These are phyloP conservation scores for Vitis cinerea DNA, from an alignment of 164 flowering plant species.

Conservation along the genomic window DNA sequence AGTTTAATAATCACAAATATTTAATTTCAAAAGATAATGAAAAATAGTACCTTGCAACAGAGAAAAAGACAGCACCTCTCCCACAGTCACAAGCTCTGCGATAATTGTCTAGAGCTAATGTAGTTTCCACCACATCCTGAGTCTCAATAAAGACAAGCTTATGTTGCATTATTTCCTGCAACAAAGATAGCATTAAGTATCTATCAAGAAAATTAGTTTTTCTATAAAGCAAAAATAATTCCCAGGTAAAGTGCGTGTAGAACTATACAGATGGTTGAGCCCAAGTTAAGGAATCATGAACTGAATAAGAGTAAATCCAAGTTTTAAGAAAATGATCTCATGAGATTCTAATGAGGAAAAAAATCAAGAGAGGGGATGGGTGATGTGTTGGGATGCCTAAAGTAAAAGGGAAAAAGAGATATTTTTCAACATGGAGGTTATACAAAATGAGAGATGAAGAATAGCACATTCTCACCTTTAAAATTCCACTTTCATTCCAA, in stretches of 20 bases:
- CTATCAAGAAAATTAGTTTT: not conserved
- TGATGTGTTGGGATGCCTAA: no score
- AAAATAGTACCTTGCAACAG: slow-evolving; percentile 86
- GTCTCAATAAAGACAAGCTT: slow-evolving; percentile 99
- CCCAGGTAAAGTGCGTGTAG: no score
- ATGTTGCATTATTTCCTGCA: slow-evolving; percentile 96
- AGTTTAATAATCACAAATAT: not conserved
- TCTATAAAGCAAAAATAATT: not conserved
- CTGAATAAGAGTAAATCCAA: no score
- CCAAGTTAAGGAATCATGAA: no score
- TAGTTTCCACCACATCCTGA: slow-evolving; percentile 98
- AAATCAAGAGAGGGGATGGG: no score
- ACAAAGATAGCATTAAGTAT: slow-evolving; percentile 4
- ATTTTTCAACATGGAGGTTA: not conserved
- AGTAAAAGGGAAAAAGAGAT: not conserved
- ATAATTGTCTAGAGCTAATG: slow-evolving; percentile 95
- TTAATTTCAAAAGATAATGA: not conserved
- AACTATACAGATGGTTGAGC: not conserved
- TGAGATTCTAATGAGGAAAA: no score
- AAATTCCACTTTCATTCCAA: slow-evolving; percentile 90
- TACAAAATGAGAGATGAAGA: not conserved
- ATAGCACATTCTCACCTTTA: slow-evolving; percentile 54
- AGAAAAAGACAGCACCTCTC: slow-evolving; percentile 98
- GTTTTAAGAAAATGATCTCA: no score
- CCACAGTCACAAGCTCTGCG: slow-evolving; percentile 99